A percentile compares a stretch with the other conserved stretches of the same genome.
These are phyloP conservation scores for Podospora australis DNA, from an alignment of 495 filamentous ascomycete genomes.

Conservation along the genomic window DNA sequence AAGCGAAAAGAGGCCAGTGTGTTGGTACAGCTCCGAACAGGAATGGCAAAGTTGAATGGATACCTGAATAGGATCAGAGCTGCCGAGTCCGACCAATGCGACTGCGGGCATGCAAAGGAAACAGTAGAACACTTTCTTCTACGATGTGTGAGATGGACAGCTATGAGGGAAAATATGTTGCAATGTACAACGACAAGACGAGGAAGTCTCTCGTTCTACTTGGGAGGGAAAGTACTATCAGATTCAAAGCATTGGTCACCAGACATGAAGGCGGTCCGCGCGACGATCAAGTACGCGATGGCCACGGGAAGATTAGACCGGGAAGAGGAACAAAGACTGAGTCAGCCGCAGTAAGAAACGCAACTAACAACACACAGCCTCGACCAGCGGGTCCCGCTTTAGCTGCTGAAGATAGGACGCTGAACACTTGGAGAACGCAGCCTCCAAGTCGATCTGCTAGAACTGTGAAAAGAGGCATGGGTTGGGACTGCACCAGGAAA, in stretches of 20 bases:
- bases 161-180: conserved; percentile 28
- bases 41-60: conserved; percentile 32
- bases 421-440: conserved; percentile 16
- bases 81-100: conserved; percentile 12
- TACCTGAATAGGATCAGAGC: conserved; percentile 28
- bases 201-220: conserved; percentile 25
- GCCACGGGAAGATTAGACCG: conserved; percentile 31
- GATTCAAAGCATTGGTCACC: conserved; percentile 29
- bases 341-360: conserved; percentile 10
- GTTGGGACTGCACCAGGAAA: too few relatives aligned
- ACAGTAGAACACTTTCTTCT: conserved; percentile 26
- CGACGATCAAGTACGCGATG: conserved; percentile 32
- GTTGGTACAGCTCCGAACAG: conserved; percentile 29
- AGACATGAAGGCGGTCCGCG: conserved; percentile 30
- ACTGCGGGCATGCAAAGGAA: conserved; percentile 31
- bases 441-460: conserved; percentile 14
- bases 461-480: conserved; percentile 10
- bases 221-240: conserved; percentile 16
- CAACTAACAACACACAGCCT: conserved; percentile 14
- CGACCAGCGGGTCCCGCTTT: conserved; percentile 12
- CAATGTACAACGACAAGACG: conserved; percentile 26
- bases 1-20: conserved; percentile 23
- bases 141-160: conserved; percentile 27
- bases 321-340: conserved; percentile 8
- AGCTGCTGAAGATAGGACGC: conserved; percentile 14